These are phyloP conservation scores for Neurospora terricola DNA, from an alignment of 495 filamentous ascomycete species.

Conservation along the genomic window DNA sequence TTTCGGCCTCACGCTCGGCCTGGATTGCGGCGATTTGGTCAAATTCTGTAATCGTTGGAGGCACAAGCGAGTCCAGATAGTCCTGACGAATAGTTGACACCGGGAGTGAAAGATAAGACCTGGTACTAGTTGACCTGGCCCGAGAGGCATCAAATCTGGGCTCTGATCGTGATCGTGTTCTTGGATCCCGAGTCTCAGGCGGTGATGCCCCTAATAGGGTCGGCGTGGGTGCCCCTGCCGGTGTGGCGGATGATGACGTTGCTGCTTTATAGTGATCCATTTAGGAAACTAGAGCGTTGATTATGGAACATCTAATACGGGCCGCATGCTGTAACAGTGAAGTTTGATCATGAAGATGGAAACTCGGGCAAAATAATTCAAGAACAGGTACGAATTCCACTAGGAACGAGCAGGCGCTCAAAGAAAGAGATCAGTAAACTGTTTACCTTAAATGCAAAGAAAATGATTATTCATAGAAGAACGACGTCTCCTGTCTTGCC, in stretches of 20 bases:
- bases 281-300: background rate
- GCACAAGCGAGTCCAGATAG: constrained; percentile 39
- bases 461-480: background rate
- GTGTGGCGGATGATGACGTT: background rate
- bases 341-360: background rate
- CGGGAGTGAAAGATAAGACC: background rate
- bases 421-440: background rate
- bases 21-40: constrained; percentile 33
- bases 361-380: background rate
- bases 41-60: constrained; percentile 35
- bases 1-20: constrained; percentile 35
- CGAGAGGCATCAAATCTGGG: background rate
- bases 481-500: background rate
- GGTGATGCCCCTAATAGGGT: background rate
- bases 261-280: background rate
- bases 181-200: background rate
- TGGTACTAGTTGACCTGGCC: background rate
- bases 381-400: background rate
- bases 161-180: background rate
- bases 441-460: background rate
- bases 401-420: background rate
- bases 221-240: background rate
- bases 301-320: background rate
- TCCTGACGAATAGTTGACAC: constrained; percentile 19
- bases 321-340: background rate